A percentile compares a stretch with the other conserved stretches of the same genome.
Evolutionary conservation across 1,284 basidiomycete genomes (phyloP).

Genomic region (Schizophyllum amplum): DNA sequence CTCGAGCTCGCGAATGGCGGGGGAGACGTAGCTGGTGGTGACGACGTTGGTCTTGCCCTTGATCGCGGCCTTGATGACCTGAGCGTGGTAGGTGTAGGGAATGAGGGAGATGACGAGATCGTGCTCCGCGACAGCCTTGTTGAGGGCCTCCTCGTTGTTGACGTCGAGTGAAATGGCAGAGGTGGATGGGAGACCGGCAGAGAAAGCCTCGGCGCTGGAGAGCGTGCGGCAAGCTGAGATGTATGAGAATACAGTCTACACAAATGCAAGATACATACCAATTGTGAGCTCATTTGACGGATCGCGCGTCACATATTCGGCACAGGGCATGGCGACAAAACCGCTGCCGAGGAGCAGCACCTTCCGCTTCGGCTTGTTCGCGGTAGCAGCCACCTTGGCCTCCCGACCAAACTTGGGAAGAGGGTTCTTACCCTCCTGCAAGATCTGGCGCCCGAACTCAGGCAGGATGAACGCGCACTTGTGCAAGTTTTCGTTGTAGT

Average conservation of each 20-base stretch:
- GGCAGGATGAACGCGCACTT: slow-evolving; percentile 83
- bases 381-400: slow-evolving; percentile 23
- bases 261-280: slow-evolving; percentile 32
- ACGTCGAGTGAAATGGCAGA: slow-evolving; percentile 84
- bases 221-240: slow-evolving; percentile 80
- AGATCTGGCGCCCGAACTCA: slow-evolving; percentile 77
- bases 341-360: slow-evolving; percentile 91
- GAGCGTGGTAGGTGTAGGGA: slow-evolving; percentile 89
- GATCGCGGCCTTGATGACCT: slow-evolving; percentile 93
- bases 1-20: slow-evolving; percentile 86
- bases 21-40: slow-evolving; percentile 92
- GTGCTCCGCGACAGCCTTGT: slow-evolving; percentile 74
- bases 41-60: slow-evolving; percentile 94
- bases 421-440: slow-evolving; percentile 68
- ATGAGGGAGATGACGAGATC: slow-evolving; percentile 97
- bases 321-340: slow-evolving; percentile 90
- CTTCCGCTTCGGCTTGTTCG: slow-evolving; percentile 48
- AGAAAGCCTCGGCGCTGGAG: slow-evolving; percentile 63
- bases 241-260: slow-evolving; percentile 6
- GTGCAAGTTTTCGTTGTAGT: slow-evolving; percentile 88
- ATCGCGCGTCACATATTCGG: slow-evolving; percentile 86
- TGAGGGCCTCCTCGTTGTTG: slow-evolving; percentile 63
- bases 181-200: slow-evolving; percentile 60
- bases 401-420: slow-evolving; percentile 61
- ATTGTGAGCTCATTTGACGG: slow-evolving; percentile 83